Base-by-base conservation (phyloP, 2,329 filamentous ascomycete species). In the Aspergillus pseudoterreus region DNA sequence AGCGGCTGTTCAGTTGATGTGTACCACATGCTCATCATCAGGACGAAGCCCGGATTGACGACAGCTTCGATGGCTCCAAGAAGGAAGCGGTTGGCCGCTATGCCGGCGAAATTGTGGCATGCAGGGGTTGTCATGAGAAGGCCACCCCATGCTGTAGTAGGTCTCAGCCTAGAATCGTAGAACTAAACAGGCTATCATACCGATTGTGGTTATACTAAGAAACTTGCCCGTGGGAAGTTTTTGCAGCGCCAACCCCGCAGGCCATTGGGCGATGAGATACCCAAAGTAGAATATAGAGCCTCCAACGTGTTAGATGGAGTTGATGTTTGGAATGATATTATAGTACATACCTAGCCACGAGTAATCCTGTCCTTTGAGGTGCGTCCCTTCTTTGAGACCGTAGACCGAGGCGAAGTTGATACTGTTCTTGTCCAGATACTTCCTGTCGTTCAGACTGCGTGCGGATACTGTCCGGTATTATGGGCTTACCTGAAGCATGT, bases 361-460 rank as follows among this genome's bases (percentile, higher is more conserved):
- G 43, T 65, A 65, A 39, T 65, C 56, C 15, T 63, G 61, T 27
- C 62, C 63, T 2, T 55, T 47, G 1, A 65, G 41, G 5, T 58
- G 38, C 0, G 65, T 68, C 8, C 61, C 66, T 39, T 61, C 19
- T 41, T 67, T 64, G 11, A 69, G 53, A 0, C 65, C 66, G 32
- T 66, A 68, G 1, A 68, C 63, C 1, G 65, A 66, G 0, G 65
- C 63, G 19, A 66, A 66, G 14, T 66, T 66, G 49, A 82, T 64
- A 52, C 80, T 81, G 4, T 78, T 78, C 63, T 85, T 85, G 63
- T 85, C 82, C 70, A 84, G 43, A 17, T 65, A 65, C 59, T 65
- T 45, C 14, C 19, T 11, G 12, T 12, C 12, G 32, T 57, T 57
- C 12, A 58, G 32, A 11, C n/a, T 19, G 9, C n/a, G 15, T 6